These are phyloP conservation scores for Colletotrichum zoysiae DNA, from an alignment of 2,329 filamentous ascomycete genomes.

Conservation along the genomic window DNA sequence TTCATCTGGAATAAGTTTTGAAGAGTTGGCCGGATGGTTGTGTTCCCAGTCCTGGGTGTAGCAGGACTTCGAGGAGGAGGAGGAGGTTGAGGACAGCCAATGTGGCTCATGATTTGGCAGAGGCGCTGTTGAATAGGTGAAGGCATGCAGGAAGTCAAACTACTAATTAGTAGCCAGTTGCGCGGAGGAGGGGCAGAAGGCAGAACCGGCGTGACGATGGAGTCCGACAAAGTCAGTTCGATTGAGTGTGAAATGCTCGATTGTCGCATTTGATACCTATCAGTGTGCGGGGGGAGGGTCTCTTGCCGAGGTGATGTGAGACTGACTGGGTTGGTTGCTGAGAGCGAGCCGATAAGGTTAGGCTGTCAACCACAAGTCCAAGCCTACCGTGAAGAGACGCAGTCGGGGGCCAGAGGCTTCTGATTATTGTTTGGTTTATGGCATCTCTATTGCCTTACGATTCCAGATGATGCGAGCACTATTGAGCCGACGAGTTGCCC, in stretches of 20 bases:
- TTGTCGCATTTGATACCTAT: not conserved
- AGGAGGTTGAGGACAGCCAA: not conserved
- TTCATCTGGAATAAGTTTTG: not conserved
- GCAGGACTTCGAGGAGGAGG: too few species aligned
- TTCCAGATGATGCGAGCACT: not conserved
- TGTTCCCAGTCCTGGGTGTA: not conserved
- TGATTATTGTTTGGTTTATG: not conserved
- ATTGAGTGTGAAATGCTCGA: not conserved
- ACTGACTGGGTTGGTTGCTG: not conserved
- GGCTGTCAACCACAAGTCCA: not conserved
- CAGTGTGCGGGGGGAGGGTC: not conserved
- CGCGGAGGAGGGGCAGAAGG: not conserved
- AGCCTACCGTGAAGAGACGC: not conserved
- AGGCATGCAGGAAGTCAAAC: not conserved
- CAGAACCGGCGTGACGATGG: constrained; percentile 3
- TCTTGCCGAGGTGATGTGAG: not conserved
- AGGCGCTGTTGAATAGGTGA: not conserved
- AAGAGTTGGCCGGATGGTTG: not conserved
- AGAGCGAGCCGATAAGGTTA: not conserved
- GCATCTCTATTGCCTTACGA: too few species aligned
- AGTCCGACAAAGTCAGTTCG: constrained; percentile 10
- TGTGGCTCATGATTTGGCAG: not conserved
- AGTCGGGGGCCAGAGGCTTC: not conserved
- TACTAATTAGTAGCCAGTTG: not conserved
- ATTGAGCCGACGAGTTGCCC: not conserved